phyloP scores from a whole-genome alignment of 2,329 filamentous ascomycete genomes.

The Aspergillus ruber region DNA sequence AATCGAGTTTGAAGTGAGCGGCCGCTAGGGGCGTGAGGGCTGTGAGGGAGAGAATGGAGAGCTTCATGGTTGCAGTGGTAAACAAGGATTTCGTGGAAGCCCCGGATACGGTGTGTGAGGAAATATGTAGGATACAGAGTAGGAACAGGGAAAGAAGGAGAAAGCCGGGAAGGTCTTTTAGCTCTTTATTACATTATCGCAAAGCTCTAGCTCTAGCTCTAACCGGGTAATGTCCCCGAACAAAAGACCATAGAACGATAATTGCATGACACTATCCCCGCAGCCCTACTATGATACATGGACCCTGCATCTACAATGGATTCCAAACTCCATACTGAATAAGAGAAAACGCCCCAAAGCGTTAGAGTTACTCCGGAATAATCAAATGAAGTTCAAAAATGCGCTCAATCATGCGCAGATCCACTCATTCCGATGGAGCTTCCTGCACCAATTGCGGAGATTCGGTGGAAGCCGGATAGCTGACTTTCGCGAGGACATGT shows the following conservation, averaged over 20 bases:
- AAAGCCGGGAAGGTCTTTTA: background rate
- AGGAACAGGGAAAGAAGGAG: background rate
- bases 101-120: background rate
- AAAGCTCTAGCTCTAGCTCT: no score
- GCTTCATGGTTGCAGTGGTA: slow-evolving; percentile 19
- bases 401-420: slow-evolving; percentile 26
- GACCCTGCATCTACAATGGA: background rate
- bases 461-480: background rate
- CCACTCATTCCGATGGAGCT: background rate
- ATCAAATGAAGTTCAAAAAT: slow-evolving; percentile 16
- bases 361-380: background rate
- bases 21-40: slow-evolving; percentile 40
- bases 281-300: background rate
- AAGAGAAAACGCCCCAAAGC: background rate
- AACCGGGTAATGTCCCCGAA: no score
- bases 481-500: no score
- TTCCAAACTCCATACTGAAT: no score
- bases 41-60: slow-evolving; percentile 31
- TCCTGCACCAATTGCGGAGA: background rate
- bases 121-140: background rate
- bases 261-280: no score
- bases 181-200: background rate
- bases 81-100: background rate
- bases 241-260: no score
- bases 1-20: slow-evolving; percentile 53